Base-by-base conservation (phyloP, 2,329 filamentous ascomycete genomes). In the Huntiella moniliformis region DNA sequence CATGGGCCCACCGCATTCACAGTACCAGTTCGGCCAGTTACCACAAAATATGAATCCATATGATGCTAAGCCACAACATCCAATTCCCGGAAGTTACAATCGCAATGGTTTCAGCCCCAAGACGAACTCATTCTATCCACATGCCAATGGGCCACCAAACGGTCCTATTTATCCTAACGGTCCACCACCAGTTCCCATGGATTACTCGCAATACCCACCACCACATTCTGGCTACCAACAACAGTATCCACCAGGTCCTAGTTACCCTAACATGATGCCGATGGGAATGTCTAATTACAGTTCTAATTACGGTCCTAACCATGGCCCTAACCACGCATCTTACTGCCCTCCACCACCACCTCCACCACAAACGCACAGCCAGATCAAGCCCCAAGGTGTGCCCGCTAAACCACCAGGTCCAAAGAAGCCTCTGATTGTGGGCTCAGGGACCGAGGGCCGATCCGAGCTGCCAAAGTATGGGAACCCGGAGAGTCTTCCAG, bases 71-170 rank as follows among this genome's bases (percentile, higher is more conserved):
- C 42, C 44, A 34, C 49, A 50, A 56, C 84, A 94, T 58, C 82
- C 84, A 4, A 77, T 92, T 47, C 83, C 85, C 11, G 84, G 84
- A 33, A 91, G 80, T 61, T 92, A 74, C 53, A 84, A 82, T 56
- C 73, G 86, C 48, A 83, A 85, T 54, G 76, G 81, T 10, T 95
- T 96, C 65, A 95, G 95, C 57, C 88, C 87, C 1, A 87, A 93
- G 63, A 95, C 83, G 12, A 83, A 93, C 56, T 82, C 87, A 0
- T 95, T 96, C 60, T 74, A 94, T 17, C 88, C 88, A 1, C 66
- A 51, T 22, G 44, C 41, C 40, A 60, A 62, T 13, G 57, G 38
- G n/a, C 18, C 28, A 18, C 36, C 28, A 38, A 73, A 50, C 7
- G 22, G 22, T 3, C 22, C 22, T 13, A 13, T 32, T 31, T 18